These are phyloP conservation scores for Rhinocladiella similis DNA, from an alignment of 2,329 filamentous ascomycete genomes.

Conservation along the genomic window DNA sequence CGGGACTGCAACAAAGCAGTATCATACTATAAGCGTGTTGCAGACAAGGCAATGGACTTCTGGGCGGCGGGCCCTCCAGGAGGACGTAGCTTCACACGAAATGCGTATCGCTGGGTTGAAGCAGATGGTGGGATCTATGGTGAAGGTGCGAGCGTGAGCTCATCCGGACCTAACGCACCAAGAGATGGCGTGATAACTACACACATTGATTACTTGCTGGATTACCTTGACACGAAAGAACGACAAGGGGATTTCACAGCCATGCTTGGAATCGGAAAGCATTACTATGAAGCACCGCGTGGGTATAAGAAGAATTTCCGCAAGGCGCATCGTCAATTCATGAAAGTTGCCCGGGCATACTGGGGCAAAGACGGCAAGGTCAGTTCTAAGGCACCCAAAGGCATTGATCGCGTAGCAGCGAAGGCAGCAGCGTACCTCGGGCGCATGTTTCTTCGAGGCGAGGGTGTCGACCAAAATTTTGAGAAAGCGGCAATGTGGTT, in stretches of 20 bases:
- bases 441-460: slow-evolving; percentile 84
- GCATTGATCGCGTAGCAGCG: slow-evolving; percentile 74
- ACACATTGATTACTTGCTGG: slow-evolving; percentile 85
- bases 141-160: slow-evolving; percentile 87
- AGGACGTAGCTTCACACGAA: slow-evolving; percentile 72
- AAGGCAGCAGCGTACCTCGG: slow-evolving; percentile 87
- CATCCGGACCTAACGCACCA: slow-evolving; percentile 79
- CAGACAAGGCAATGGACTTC: slow-evolving; percentile 88
- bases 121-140: slow-evolving; percentile 91
- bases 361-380: slow-evolving; percentile 79
- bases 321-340: slow-evolving; percentile 77
- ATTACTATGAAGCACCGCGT: slow-evolving; percentile 85
- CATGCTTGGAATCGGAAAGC: slow-evolving; percentile 78
- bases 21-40: slow-evolving; percentile 87
- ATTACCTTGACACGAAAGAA: slow-evolving; percentile 88
- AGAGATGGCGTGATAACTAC: slow-evolving; percentile 67
- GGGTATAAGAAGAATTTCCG: slow-evolving; percentile 71
- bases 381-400: slow-evolving; percentile 66
- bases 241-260: slow-evolving; percentile 87
- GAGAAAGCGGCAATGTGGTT: slow-evolving; percentile 80
- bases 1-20: slow-evolving; percentile 83
- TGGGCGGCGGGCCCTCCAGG: slow-evolving; percentile 88
- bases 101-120: slow-evolving; percentile 84
- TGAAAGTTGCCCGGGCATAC: slow-evolving; percentile 74
- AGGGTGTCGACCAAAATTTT: slow-evolving; percentile 78